Evolutionary conservation across 1,284 basidiomycete genomes (phyloP).

Genomic region (Fomitopsis schrenkii): DNA sequence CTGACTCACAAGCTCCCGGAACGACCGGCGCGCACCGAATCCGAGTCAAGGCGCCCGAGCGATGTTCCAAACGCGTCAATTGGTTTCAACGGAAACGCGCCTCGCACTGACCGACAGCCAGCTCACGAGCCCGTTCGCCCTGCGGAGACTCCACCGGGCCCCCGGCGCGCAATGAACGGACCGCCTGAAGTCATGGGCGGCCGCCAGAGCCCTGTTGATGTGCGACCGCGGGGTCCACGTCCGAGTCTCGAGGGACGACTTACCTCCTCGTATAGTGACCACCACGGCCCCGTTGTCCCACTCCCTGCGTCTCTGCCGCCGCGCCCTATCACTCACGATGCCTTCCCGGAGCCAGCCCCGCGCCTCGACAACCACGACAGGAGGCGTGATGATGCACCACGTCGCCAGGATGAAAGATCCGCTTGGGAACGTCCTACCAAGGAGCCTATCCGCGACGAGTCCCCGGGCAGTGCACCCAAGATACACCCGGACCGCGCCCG

Average conservation of each 20-base stretch:
- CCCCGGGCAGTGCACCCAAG: slow-evolving; percentile 3
- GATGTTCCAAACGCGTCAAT: not conserved
- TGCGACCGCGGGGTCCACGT: not conserved
- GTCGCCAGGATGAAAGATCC: not conserved
- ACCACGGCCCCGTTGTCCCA: not conserved
- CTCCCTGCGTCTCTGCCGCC: slow-evolving; percentile 3
- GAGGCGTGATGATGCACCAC: slow-evolving; percentile 2
- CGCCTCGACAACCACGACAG: slow-evolving; percentile 6
- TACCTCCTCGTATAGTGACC: not conserved
- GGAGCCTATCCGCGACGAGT: not conserved
- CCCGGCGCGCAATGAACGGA: not conserved
- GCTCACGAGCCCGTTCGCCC: not conserved
- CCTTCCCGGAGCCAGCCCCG: slow-evolving; percentile 3
- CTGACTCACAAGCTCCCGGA: not conserved
- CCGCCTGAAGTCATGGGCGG: not conserved
- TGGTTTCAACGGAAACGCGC: not conserved
- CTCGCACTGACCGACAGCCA: not conserved
- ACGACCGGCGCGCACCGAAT: not conserved
- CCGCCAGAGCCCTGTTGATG: not conserved
- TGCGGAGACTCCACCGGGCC: not conserved
- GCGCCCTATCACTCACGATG: slow-evolving; percentile 3
- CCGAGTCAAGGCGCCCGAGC: not conserved
- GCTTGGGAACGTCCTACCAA: not conserved
- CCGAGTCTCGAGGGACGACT: slow-evolving; percentile 8
- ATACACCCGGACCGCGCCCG: too few species aligned